Percentiles rank a stretch among this genome's conserved stretches.
Conservation (phyloP, 2,329 filamentous ascomycete species). For the Daldinia sp. region DNA sequence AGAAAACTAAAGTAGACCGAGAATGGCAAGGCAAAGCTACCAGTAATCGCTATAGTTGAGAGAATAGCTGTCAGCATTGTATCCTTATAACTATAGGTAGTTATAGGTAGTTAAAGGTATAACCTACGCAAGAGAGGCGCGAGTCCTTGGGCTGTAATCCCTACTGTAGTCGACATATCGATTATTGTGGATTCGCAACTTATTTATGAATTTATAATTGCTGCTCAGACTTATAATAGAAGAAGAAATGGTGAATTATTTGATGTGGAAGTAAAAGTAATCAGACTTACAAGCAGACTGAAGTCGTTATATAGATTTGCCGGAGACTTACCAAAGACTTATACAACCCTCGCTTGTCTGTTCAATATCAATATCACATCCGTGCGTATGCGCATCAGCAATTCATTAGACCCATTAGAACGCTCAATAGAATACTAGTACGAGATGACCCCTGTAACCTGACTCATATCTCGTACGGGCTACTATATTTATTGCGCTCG, state of each 20-base stretch:
- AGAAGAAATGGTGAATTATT: neutral
- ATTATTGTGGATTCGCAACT: constrained; percentile 8
- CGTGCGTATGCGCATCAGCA: neutral
- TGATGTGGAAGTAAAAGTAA: neutral
- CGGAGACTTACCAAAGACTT: neutral
- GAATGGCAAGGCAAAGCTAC: constrained; percentile 51
- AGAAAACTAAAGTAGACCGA: constrained; percentile 51
- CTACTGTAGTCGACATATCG: constrained; percentile 38
- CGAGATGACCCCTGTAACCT: neutral
- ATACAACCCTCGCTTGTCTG: neutral
- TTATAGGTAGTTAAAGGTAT: neutral
- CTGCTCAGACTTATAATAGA: neutral
- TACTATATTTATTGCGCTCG: neutral
- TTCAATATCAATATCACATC: neutral
- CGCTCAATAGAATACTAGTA: neutral
- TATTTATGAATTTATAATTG: neutral
- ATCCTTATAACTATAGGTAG: neutral
- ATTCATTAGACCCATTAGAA: constrained; percentile 7
- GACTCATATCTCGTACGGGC: constrained; percentile 5
- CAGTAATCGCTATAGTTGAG: constrained; percentile 47
- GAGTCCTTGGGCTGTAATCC: constrained; percentile 35
- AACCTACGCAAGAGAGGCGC: constrained; percentile 43
- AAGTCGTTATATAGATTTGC: constrained; percentile 4
- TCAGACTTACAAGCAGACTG: neutral
- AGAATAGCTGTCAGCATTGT: constrained; percentile 3